Evolutionary conservation across 2,329 filamentous ascomycete species (phyloP), one percentile per base, ranked within the genome.

Genomic region (Orbilia quercus): DNA sequence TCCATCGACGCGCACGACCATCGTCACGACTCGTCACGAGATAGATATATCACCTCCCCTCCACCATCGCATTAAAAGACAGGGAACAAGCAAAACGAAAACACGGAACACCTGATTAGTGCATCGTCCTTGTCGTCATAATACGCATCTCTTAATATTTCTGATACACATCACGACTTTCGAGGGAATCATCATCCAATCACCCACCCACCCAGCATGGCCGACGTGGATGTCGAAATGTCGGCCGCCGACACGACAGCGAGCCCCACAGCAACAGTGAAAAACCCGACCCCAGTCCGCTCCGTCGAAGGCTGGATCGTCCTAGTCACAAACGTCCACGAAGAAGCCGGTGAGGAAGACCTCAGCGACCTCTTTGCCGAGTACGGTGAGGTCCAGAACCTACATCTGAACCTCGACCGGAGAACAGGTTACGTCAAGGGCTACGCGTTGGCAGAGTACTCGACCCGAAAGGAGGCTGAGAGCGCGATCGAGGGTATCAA

Each of bases 231-330:
- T 38, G 67, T 72, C 31, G 67, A 72, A 51, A 72, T 72, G 67
- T 62, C 63, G 45, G 38, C 42, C 4, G 45, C 47, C 14, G 53
- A 34, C 4, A 3, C 53, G 14, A 5, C 36, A n/a, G n/a, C n/a
- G n/a, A n/a, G n/a, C 12, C 20, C 48, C n/a, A 9, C 47, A 2
- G n/a, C 59, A 2, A 22, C 59, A 16, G 55, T 36, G 2, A 64
- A 67, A 50, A 73, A 75, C 25, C 91, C 91, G 63, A 91, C 89
- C 0, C 91, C 91, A 22, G 91, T 95, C 71, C 90, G 91, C 78
- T 92, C 90, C 63, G 93, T 95, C 79, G 91, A 95, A 82, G 91
- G 91, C 77, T 95, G 91, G 91, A 95, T 95, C 81, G 84, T 95
- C 78, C 88, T 92, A 75, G 91, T 91, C 76, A 93, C 91, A 58